Base-by-base conservation (phyloP, 305 asterid genomes). In the Rubia balearica region DNA sequence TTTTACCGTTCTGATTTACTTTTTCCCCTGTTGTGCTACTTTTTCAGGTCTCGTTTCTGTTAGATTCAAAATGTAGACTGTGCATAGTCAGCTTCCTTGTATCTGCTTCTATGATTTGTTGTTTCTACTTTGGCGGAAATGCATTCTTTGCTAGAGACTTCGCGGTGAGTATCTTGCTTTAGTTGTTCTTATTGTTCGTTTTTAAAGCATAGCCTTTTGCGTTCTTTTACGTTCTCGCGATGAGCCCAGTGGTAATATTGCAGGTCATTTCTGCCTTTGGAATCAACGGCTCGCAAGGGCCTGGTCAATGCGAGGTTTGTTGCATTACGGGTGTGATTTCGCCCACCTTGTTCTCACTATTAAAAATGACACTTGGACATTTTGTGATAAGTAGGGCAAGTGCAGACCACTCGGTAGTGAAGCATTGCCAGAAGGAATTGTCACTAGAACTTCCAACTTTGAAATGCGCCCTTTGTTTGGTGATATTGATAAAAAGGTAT, bases 381-480 rank as follows among this genome's bases (percentile, higher is more conserved):
- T 76, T 40, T 8, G 21, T 17, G 43, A 7, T 6, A 38, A 14
- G 59, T 75, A 92, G 98, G 86, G 71, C 17, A 80, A 68, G 42
- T 89, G 98, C 82, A 80, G 81, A 80, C 85, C 87, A 7, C 24
- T 60, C 61, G 96, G 97, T 24, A 84, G 79, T 76, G 95, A 89
- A 78, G 77, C 89, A 81, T 84, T 94, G 81, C 99, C 99, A 1
- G 74, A 89, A 78, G 96, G 97, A 77, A 88, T 94, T 78, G 78
- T 89, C 71, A 79, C 92, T 33, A 43, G 61, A 70, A 80, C 90
- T 43, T 84, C 99, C 9, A 86, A 89, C 86, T 67, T 94, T 83
- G 87, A 87, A 76, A 82, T 86, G 93, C 85, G 76, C 62, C 83
- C 98, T 24, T 74, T 94, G 65, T 88, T 90, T 88, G 96, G 99